Evolutionary conservation across 257 asterid genomes (phyloP).

Genomic region (Nyctanthes arbortristis): DNA sequence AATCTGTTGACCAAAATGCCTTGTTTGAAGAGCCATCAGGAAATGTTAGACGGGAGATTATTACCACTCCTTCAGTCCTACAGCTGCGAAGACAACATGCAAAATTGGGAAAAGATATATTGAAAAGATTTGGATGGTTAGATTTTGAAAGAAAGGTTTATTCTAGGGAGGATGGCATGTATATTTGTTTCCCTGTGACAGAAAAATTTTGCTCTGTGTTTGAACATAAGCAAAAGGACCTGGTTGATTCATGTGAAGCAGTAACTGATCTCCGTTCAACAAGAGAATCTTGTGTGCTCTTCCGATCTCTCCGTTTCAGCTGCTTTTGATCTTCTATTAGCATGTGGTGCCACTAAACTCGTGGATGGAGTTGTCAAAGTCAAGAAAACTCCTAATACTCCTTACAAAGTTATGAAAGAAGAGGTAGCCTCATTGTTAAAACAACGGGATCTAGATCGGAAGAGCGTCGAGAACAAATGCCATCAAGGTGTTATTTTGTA

Average conservation of each 20-base stretch:
- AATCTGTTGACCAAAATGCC: conserved; percentile 29
- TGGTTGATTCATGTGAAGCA: conserved; percentile 34
- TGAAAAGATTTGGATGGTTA: conserved; percentile 87
- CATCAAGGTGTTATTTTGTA: conserved; percentile 60
- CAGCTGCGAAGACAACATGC: conserved; percentile 65
- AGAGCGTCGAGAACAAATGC: conserved; percentile 72
- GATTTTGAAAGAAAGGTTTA: conserved; percentile 83
- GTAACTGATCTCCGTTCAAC: conserved; percentile 32
- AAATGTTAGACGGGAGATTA: conserved; percentile 29
- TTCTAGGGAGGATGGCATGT: conserved; percentile 56
- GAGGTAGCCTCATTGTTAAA: conserved; percentile 61
- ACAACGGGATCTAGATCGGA: conserved; percentile 51
- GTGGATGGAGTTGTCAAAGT: conserved; percentile 63
- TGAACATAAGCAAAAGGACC: conserved; percentile 30
- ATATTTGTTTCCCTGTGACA: conserved; percentile 77
- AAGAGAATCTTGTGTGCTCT: conserved; percentile 31
- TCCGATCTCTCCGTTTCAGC: conserved; percentile 52
- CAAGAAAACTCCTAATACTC: conserved; percentile 63
- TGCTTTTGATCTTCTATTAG: conserved; percentile 56
- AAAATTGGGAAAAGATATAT: conserved; percentile 73
- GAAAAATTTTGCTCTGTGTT: conserved; percentile 49
- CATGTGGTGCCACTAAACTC: conserved; percentile 60
- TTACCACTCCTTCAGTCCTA: conserved; percentile 51
- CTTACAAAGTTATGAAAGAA: conserved; percentile 74
- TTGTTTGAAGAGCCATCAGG: conserved; percentile 36